phyloP scores from a whole-genome alignment of 352 stramenopile species.

The Aphanomyces astaci region DNA sequence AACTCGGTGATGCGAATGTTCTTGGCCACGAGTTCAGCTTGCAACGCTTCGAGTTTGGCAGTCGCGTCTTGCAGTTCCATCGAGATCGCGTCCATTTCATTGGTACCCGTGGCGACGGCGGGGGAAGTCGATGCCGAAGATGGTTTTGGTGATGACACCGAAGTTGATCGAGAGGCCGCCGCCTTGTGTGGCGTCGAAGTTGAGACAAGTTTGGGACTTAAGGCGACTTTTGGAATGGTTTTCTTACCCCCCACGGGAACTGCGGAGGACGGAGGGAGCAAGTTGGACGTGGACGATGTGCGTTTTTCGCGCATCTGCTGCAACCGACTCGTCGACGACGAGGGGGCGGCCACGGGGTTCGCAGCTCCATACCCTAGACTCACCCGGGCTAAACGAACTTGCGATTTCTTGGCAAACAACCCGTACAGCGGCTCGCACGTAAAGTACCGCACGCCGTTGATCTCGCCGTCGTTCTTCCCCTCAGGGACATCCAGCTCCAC shows the following conservation, averaged over 20 bases:
- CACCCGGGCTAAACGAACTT: constrained; percentile 26
- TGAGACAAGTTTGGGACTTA: not conserved
- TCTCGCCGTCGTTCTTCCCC: constrained; percentile 79
- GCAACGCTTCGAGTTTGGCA: constrained; percentile 13
- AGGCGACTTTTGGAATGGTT: constrained; percentile 5
- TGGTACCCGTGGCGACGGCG: not conserved
- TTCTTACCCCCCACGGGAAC: not conserved
- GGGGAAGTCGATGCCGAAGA: not conserved
- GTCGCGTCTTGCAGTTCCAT: constrained; percentile 1
- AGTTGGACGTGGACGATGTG: not conserved
- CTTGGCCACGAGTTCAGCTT: constrained; percentile 7
- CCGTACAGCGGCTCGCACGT: constrained; percentile 57
- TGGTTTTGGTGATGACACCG: not conserved
- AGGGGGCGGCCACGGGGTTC: constrained; percentile 4
- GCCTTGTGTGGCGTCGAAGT: not conserved
- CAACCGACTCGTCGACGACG: constrained; percentile 13
- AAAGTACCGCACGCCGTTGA: constrained; percentile 80
- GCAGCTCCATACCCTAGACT: constrained; percentile 6
- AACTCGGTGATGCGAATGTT: constrained; percentile 3
- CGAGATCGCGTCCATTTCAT: not conserved
- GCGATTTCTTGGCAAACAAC: constrained; percentile 60
- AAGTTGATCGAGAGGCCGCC: not conserved
- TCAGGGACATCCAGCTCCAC: constrained; percentile 71
- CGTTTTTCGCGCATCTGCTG: constrained; percentile 12
- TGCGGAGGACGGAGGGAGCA: not conserved